A percentile compares a stretch with the other conserved stretches of the same genome.
Evolutionary conservation across 495 filamentous ascomycete genomes (phyloP).

Genomic region (Penicillium chermesinum): DNA sequence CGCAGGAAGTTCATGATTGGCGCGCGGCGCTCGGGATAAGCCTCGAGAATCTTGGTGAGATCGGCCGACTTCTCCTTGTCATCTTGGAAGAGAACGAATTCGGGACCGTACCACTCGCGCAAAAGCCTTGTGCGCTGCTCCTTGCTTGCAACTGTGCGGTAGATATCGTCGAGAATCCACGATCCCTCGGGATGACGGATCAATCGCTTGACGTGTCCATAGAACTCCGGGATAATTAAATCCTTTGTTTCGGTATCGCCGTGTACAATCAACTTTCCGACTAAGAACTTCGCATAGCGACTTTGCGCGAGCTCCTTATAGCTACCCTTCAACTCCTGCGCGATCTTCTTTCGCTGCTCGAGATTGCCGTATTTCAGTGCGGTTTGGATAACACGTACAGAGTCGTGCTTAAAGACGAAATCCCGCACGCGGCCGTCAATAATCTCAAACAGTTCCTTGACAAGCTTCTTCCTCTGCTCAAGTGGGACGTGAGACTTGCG

Average conservation of each 20-base stretch:
- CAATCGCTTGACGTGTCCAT: constrained; percentile 81
- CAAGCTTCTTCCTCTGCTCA: constrained; percentile 78
- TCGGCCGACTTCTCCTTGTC: constrained; percentile 49
- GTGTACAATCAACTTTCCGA: constrained; percentile 89
- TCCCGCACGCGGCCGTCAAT: constrained; percentile 87
- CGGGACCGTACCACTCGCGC: constrained; percentile 93
- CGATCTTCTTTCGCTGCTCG: constrained; percentile 79
- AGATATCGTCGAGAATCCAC: constrained; percentile 96
- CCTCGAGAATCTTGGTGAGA: constrained; percentile 65
- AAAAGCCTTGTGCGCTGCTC: constrained; percentile 79
- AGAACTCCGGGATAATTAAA: constrained; percentile 88
- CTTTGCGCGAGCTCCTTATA: constrained; percentile 84
- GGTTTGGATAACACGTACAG: constrained; percentile 89
- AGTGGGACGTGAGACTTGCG: constrained; percentile 84
- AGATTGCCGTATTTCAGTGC: constrained; percentile 90
- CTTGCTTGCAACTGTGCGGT: constrained; percentile 75
- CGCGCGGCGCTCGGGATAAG: constrained; percentile 74
- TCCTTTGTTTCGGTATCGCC: constrained; percentile 80
- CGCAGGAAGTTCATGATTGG: constrained; percentile 80
- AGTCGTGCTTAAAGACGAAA: constrained; percentile 97
- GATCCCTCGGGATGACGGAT: constrained; percentile 94
- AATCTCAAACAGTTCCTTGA: constrained; percentile 83
- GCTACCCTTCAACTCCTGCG: constrained; percentile 77
- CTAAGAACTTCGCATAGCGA: constrained; percentile 92
- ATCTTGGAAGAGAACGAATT: constrained; percentile 79